Base-by-base conservation (phyloP, 2,329 filamentous ascomycete genomes). In the Rutstroemia sp. region DNA sequence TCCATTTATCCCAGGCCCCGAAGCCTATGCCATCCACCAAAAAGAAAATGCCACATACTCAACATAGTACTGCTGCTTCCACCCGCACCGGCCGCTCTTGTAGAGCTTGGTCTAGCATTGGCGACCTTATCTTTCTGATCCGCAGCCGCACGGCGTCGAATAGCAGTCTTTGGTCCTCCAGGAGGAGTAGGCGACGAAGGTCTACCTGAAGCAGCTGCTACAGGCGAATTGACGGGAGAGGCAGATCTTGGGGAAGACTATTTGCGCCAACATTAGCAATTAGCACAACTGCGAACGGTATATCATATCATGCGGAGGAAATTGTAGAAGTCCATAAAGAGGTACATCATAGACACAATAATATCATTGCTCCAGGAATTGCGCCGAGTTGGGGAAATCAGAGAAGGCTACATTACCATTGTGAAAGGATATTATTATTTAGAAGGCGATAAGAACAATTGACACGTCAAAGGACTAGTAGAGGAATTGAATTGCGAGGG, bases 11-110 rank as follows among this genome's bases (percentile, higher is more conserved):
- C 30, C 30, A 34, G 12, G 30, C 12, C 12, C 30, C 10, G 30
- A 34, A 34, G 30, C 27, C 5, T 14, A 8, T n/a, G 17, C 25
- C 36, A 23, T 48, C 12, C 47, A 27, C 42, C 25, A 57, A 56
- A 39, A 47, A 39, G 27, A 55, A 56, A 48, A 54, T 23, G 40
- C 16, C 39, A 83, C 87, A 65, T 87, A 90, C 92, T 92, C 78
- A 99, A 80, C 94, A 99, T 99, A 53, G 94, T 99, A 77, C 90
- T 95, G 74, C 88, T 95, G 72, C 91, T 96, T 64, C 94, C 94
- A 65, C 94, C 94, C 17, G 94, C 94, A 66, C 94, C 94, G 36
- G 94, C 94, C 40, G 92, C 86, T 68, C 94, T 84, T 64, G 94
- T 99, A 77, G 89, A 95, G 73, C 86, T 89, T 51, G 94, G 94